phyloP scores from a whole-genome alignment of 1,284 basidiomycete species.

The Ustilago hordei region DNA sequence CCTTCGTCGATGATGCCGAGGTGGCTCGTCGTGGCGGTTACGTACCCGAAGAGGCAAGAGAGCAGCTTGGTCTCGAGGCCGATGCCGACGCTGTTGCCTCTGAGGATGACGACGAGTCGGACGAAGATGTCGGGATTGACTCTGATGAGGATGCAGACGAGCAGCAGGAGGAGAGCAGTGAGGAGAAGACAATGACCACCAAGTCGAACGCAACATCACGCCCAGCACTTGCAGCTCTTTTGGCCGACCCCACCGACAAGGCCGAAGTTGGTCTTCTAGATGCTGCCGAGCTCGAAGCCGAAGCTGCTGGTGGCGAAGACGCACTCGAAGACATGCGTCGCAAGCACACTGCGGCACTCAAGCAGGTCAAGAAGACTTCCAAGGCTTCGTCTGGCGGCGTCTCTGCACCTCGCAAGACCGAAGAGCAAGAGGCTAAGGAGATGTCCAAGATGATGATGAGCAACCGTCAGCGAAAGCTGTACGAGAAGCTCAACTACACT shows the following conservation, averaged over 20 bases:
- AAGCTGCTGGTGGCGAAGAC: slow-evolving; percentile 85
- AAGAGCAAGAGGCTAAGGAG: slow-evolving; percentile 76
- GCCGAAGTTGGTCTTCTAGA: slow-evolving; percentile 79
- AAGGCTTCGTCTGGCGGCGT: slow-evolving; percentile 61
- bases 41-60: slow-evolving; percentile 70
- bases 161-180: slow-evolving; percentile 65
- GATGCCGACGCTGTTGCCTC: slow-evolving; percentile 76
- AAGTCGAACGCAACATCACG: slow-evolving; percentile 31
- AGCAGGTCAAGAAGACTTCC: slow-evolving; percentile 55
- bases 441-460: slow-evolving; percentile 99
- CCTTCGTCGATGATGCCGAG: slow-evolving; percentile 85
- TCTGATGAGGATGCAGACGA: slow-evolving; percentile 71
- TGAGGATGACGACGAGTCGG: slow-evolving; percentile 59
- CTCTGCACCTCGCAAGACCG: slow-evolving; percentile 70
- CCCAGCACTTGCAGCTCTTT: slow-evolving; percentile 70
- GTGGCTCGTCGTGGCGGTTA: slow-evolving; percentile 71
- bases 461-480: slow-evolving; percentile 94
- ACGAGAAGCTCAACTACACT: slow-evolving; percentile 93
- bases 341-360: slow-evolving; percentile 58
- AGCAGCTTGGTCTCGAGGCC: slow-evolving; percentile 71
- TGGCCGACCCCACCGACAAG: slow-evolving; percentile 75
- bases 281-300: slow-evolving; percentile 92
- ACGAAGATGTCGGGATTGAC: slow-evolving; percentile 66
- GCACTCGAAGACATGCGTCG: slow-evolving; percentile 80
- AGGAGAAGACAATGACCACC: slow-evolving; percentile 14